Percentiles rank a stretch among this genome's conserved stretches.
phyloP scores from a whole-genome alignment of 768 basidiomycete genomes.

The Galerina sulciceps region DNA sequence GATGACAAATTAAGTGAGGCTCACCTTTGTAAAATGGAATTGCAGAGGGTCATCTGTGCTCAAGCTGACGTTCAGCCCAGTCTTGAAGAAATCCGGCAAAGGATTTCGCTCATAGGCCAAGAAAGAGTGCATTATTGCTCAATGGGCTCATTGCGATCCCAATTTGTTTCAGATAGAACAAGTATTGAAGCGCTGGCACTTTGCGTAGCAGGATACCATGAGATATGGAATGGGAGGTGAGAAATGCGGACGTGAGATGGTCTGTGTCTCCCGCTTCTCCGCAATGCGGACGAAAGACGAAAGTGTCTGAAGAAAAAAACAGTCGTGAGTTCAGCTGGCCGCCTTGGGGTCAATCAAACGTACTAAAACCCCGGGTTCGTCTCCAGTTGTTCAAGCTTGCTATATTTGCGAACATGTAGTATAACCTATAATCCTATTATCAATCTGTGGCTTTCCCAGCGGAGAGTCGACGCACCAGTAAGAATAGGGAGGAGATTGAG shows the following conservation, averaged over 20 bases:
- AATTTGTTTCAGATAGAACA: conserved; percentile 98
- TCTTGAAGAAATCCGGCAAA: conserved; percentile 95
- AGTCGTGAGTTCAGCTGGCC: background rate
- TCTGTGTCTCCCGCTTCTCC: conserved; percentile 99
- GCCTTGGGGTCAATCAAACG: conserved; percentile 15
- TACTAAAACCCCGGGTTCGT: conserved; percentile 86
- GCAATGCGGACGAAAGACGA: conserved; percentile 95
- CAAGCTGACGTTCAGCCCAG: conserved; percentile 92
- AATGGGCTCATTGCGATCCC: conserved; percentile 98
- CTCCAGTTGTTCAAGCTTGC: conserved; percentile 95
- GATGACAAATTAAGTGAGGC: conserved; percentile 14
- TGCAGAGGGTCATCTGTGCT: conserved; percentile 96
- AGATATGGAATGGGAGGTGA: conserved; percentile 97
- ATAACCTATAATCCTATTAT: conserved; percentile 60
- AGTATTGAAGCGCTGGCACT: conserved; percentile 95
- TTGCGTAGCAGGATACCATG: conserved; percentile 99
- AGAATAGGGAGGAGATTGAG: conserved; percentile 90
- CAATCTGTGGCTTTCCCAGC: background rate
- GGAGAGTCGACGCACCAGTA: conserved; percentile 72
- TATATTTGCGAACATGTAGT: conserved; percentile 98
- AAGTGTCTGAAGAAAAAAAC: conserved; percentile 67
- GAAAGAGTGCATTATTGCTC: conserved; percentile 97
- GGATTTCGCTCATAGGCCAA: conserved; percentile 97
- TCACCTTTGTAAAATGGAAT: conserved; percentile 97
- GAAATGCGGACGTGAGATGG: conserved; percentile 94